phyloP scores from a whole-genome alignment of 306 rosid species.

The Inga laurina region DNA sequence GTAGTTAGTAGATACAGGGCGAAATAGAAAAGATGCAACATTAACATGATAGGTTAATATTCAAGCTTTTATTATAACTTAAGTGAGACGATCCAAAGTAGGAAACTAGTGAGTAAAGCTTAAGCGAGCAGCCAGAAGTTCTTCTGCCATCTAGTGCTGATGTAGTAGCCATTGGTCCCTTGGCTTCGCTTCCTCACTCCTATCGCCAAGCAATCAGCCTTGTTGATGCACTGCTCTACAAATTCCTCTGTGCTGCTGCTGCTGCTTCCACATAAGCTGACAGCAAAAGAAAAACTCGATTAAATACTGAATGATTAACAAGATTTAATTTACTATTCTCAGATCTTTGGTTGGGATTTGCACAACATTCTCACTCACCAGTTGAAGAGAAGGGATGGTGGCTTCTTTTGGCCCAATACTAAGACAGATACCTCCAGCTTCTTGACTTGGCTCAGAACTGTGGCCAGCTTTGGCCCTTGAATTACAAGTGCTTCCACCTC shows the following conservation, averaged over 20 bases:
- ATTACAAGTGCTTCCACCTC: conserved; percentile 85
- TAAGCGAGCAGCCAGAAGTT: conserved; percentile 90
- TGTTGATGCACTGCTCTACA: conserved; percentile 70
- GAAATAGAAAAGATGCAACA: conserved; percentile 22
- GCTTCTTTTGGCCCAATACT: conserved; percentile 81
- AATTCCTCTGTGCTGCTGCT: conserved; percentile 54
- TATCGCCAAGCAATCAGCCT: conserved; percentile 75
- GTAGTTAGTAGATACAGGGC: conserved; percentile 43
- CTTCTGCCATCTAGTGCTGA: conserved; percentile 90
- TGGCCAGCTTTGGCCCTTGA: conserved; percentile 73
- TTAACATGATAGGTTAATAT: conserved; percentile 20
- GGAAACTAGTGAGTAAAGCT: not conserved
- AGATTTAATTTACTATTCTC: not conserved
- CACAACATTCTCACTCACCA: conserved; percentile 63
- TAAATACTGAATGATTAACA: not conserved
- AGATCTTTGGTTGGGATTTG: not conserved
- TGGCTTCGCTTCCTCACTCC: conserved; percentile 87
- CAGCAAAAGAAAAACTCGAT: not conserved
- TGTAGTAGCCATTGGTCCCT: conserved; percentile 74
- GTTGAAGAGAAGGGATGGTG: conserved; percentile 54
- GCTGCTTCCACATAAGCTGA: conserved; percentile 70
- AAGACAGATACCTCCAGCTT: conserved; percentile 84
- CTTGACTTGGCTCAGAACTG: conserved; percentile 83
- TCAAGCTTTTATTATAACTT: not conserved
- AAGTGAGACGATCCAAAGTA: not conserved